These are phyloP conservation scores for Agapanthus africanus DNA, from an alignment of 106 monocot genomes.

Conservation along the genomic window DNA sequence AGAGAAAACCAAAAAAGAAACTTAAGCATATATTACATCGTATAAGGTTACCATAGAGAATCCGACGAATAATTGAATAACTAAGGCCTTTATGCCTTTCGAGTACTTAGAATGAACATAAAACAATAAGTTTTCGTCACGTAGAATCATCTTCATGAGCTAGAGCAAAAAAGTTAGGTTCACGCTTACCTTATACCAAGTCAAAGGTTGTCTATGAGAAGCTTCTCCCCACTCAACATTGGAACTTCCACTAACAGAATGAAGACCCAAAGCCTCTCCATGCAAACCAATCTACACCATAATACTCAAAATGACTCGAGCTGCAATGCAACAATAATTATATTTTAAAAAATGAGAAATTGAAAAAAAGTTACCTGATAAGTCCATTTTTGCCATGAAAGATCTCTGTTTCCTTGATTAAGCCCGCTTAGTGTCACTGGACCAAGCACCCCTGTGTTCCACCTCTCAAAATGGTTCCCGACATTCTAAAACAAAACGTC, in stretches of 20 bases:
- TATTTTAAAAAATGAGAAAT: not conserved
- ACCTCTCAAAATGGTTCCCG: constrained; percentile 60
- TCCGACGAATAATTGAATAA: not conserved
- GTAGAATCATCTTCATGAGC: not conserved
- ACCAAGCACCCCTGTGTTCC: constrained; percentile 70
- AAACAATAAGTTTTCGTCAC: not conserved
- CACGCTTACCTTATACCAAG: constrained; percentile 67
- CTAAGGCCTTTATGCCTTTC: too few relatives aligned
- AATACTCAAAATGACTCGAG: not conserved
- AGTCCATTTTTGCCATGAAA: constrained; percentile 81
- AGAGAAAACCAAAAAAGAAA: not conserved
- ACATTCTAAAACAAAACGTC: constrained; percentile 31
- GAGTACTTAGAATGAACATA: not conserved
- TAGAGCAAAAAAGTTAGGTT: not conserved
- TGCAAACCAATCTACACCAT: constrained; percentile 52
- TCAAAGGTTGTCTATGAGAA: constrained; percentile 33
- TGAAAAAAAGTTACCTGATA: constrained; percentile 36
- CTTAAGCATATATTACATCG: not conserved
- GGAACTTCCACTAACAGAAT: constrained; percentile 49
- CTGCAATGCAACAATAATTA: too few relatives aligned
- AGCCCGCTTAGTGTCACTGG: constrained; percentile 64
- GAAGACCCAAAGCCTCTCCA: constrained; percentile 52
- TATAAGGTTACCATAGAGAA: not conserved
- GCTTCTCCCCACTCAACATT: constrained; percentile 60
- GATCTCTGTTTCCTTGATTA: constrained; percentile 57